A percentile compares a stretch with the other conserved stretches of the same genome.
phyloP scores from a whole-genome alignment of 495 filamentous ascomycete species.

The Aspergillus wentii region DNA sequence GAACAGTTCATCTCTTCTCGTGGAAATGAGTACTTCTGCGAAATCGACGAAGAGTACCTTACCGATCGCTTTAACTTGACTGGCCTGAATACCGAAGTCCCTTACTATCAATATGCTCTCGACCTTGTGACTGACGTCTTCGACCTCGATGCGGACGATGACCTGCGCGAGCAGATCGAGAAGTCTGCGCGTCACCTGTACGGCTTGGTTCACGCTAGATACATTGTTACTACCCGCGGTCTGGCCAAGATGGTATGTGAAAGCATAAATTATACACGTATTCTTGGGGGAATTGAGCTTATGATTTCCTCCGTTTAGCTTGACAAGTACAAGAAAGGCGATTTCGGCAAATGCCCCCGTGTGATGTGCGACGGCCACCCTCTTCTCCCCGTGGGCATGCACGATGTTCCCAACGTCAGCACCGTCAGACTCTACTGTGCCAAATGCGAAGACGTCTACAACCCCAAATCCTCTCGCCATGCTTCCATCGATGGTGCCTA shows the following conservation, averaged over 20 bases:
- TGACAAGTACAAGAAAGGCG: slow-evolving; percentile 96
- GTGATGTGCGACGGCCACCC: slow-evolving; percentile 90
- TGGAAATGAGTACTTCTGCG: slow-evolving; percentile 99
- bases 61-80: slow-evolving; percentile 98
- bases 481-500: slow-evolving; percentile 94
- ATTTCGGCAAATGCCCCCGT: slow-evolving; percentile 97
- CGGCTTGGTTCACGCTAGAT: slow-evolving; percentile 91
- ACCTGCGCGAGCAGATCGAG: slow-evolving; percentile 95
- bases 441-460: slow-evolving; percentile 97
- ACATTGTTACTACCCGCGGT: slow-evolving; percentile 93
- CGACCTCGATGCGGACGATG: slow-evolving; percentile 97
- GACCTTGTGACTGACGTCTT: slow-evolving; percentile 99
- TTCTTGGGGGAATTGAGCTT: background rate
- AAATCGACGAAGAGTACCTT: slow-evolving; percentile 98
- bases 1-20: slow-evolving; percentile 93
- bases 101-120: slow-evolving; percentile 97
- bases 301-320: slow-evolving; percentile 50
- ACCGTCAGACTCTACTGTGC: slow-evolving; percentile 95
- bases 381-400: slow-evolving; percentile 86
- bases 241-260: slow-evolving; percentile 87
- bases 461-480: slow-evolving; percentile 96
- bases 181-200: slow-evolving; percentile 96
- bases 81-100: slow-evolving; percentile 92
- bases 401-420: slow-evolving; percentile 77
- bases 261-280: background rate